Evolutionary conservation across 768 basidiomycete species (phyloP).

Genomic region (Myochromella boudieri): DNA sequence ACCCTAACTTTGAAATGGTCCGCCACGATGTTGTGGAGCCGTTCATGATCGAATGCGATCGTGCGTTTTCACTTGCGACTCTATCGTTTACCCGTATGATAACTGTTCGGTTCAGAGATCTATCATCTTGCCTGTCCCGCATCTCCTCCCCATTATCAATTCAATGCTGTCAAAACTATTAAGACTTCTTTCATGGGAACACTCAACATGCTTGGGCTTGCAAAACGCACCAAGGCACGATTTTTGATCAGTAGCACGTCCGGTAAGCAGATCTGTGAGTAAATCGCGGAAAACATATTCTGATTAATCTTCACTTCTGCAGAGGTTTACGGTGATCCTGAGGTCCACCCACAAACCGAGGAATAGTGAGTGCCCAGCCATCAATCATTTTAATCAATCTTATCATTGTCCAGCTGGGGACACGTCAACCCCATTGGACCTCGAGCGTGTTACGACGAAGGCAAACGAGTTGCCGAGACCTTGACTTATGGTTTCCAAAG

Average conservation of each 20-base stretch:
- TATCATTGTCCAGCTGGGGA: conserved; percentile 68
- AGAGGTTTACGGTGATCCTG: conserved; percentile 99
- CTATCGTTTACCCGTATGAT: conserved; percentile 14
- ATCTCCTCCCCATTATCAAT: conserved; percentile 97
- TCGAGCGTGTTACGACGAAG: conserved; percentile 99
- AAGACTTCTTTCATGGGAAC: conserved; percentile 99
- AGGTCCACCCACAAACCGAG: conserved; percentile 95
- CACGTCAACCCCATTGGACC: conserved; percentile 98
- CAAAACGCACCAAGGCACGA: conserved; percentile 95
- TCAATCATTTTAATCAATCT: conserved; percentile 13
- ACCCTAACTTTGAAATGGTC: conserved; percentile 98
- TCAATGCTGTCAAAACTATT: conserved; percentile 96
- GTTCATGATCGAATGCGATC: conserved; percentile 98
- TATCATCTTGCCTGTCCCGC: conserved; percentile 99
- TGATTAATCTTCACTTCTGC: conserved; percentile 12
- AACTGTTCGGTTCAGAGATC: conserved; percentile 64
- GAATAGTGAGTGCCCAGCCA: conserved; percentile 69
- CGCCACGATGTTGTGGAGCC: conserved; percentile 97
- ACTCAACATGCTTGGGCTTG: conserved; percentile 97
- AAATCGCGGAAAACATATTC: conserved; percentile 5
- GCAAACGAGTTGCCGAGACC: conserved; percentile 98
- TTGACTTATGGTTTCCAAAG: conserved; percentile 94
- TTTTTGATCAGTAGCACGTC: conserved; percentile 97
- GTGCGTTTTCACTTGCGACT: conserved; percentile 45
- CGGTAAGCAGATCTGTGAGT: conserved; percentile 47